Evolutionary conservation across 306 rosid genomes (phyloP), one percentile per base, ranked within the genome.

Genomic region (Cucurbita argyrosperma): DNA sequence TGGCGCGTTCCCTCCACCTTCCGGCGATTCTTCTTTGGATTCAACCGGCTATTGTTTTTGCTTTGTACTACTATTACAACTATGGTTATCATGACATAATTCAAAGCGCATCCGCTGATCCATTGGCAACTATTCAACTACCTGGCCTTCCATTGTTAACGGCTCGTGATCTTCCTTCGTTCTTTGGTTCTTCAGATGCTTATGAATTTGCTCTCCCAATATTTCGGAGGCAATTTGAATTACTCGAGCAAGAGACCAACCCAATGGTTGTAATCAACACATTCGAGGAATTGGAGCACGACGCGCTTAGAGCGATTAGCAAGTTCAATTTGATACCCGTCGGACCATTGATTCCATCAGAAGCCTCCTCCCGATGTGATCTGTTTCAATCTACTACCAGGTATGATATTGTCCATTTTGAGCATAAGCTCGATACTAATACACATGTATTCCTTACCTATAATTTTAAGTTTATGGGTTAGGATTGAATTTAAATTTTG

Each of bases 281-380:
- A 4, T 82, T 78, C 39, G 82, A 78, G 16, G 72, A 42, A 3
- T 75, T 82, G 39, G 85, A 82, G 43, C 53, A 15, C 15, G 66
- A 80, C n/a, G 82, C 78, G 7, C 10, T 82, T 10, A 13, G 26
- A 70, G 82, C 74, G 0, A n/a, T 69, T 14, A 18, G 10, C 4
- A 30, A 50, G 5, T 1, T 70, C 39, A 46, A 65, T 63, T 19
- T 77, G 66, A 42, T 86, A 0, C 80, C 84, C 1, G 55, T 91
- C 6, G 96, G 97, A 3, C 96, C 97, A 8, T 71, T 91, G 82
- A 71, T 87, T 69, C 90, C 89, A 1, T 5, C 4, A 0, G 96
- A 84, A 57, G 79, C 74, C 2, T 72, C 79, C 1, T 82, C 78
- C 47, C 83, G 89, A 1, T 88, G 81, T 0, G 94, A 88, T 55